phyloP scores from a whole-genome alignment of 177 flowering plant genomes.

The Telopea speciosissima region DNA sequence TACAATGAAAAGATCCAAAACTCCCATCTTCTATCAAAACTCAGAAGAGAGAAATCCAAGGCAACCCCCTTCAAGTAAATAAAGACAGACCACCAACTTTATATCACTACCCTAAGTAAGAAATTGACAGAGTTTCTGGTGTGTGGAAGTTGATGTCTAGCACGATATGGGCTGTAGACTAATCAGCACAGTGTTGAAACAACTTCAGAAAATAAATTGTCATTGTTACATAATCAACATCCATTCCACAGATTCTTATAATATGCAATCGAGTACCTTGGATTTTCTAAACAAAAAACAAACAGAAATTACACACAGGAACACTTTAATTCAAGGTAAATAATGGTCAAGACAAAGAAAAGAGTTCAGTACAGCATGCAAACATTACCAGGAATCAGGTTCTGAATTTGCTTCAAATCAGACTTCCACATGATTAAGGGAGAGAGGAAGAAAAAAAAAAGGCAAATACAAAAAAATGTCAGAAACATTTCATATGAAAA shows the following conservation, averaged over 20 bases:
- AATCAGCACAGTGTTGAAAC: background rate
- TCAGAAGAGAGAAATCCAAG: background rate
- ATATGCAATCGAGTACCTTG: background rate
- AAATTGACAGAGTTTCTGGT: background rate
- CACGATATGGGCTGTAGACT: background rate
- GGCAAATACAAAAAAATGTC: slow-evolving; percentile 14
- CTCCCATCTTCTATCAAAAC: background rate
- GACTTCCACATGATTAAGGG: slow-evolving; percentile 52
- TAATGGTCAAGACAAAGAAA: background rate
- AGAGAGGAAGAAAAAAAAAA: slow-evolving; percentile 9
- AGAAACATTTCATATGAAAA: slow-evolving; percentile 14
- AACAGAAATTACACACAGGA: background rate
- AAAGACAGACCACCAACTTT: background rate
- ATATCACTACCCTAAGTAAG: background rate
- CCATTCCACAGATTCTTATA: background rate
- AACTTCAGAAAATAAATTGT: background rate
- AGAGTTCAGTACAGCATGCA: slow-evolving; percentile 4
- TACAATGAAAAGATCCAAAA: background rate
- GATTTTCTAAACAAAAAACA: background rate
- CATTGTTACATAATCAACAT: background rate
- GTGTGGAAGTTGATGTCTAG: background rate
- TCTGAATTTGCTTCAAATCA: slow-evolving; percentile 63
- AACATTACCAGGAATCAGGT: slow-evolving; percentile 72
- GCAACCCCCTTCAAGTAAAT: background rate
- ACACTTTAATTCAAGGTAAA: background rate